phyloP scores from a whole-genome alignment of 2,329 filamentous ascomycete genomes.

The Colletotrichum siamense region DNA sequence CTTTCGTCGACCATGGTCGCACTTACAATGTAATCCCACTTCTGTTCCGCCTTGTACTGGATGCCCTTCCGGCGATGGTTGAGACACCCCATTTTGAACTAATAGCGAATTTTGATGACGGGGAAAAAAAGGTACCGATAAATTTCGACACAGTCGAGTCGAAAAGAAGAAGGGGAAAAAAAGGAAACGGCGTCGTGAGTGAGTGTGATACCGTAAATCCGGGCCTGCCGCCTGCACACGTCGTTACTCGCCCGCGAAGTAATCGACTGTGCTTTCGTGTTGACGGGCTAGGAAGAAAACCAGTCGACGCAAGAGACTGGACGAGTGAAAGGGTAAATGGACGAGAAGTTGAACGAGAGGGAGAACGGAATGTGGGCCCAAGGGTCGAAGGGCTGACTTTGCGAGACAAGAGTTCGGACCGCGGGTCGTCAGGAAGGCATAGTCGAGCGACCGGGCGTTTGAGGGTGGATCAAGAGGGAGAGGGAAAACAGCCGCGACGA shows the following conservation, averaged over 20 bases:
- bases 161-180: not conserved
- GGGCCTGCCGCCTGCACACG: constrained; percentile 49
- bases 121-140: constrained; percentile 1
- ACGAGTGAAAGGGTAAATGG: not conserved
- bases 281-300: constrained; percentile 22
- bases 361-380: constrained; percentile 19
- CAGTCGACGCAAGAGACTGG: constrained; percentile 14
- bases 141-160: constrained; percentile 13
- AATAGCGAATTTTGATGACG: not conserved
- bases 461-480: constrained; percentile 10
- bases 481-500: not conserved
- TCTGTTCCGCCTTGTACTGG: constrained; percentile 80
- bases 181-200: not conserved
- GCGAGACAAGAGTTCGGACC: constrained; percentile 15
- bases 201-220: constrained; percentile 21
- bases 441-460: constrained; percentile 15
- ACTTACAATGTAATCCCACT: constrained; percentile 92
- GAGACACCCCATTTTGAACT: constrained; percentile 67
- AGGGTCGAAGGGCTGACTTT: not conserved
- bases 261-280: constrained; percentile 42
- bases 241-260: constrained; percentile 58
- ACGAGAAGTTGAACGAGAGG: constrained; percentile 9
- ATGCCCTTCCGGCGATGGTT: constrained; percentile 65
- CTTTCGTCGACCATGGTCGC: not conserved
- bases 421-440: constrained; percentile 11